Evolutionary conservation across 78 protist species (phyloP).

Genomic region (Guillardia theta): DNA sequence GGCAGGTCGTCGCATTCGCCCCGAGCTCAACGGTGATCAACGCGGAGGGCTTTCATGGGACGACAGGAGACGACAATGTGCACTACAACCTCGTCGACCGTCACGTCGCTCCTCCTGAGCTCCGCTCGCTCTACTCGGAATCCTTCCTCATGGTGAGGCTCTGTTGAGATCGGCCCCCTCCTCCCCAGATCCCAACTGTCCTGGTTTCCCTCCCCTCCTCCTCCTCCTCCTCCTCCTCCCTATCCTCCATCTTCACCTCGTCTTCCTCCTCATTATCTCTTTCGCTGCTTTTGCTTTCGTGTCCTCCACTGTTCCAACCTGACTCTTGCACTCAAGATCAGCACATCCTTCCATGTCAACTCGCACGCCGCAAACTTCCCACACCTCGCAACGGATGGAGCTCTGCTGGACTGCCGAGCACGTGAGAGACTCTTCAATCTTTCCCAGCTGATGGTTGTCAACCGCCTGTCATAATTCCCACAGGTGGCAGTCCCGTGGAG

Average conservation of each 20-base stretch:
- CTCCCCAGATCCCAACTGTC: too few species aligned
- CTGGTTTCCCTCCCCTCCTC: too few species aligned
- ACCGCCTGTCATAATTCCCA: background rate
- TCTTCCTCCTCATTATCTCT: too few species aligned
- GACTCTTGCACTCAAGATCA: too few species aligned
- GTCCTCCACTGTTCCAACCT: too few species aligned
- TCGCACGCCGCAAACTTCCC: background rate
- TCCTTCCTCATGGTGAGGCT: background rate
- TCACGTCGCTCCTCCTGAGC: background rate
- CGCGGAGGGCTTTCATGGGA: background rate
- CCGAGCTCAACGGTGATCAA: background rate
- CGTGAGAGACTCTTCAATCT: background rate
- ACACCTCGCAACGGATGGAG: background rate
- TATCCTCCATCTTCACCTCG: too few species aligned
- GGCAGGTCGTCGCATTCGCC: background rate
- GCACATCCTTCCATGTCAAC: background rate
- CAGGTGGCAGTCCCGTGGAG: background rate
- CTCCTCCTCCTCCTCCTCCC: too few species aligned
- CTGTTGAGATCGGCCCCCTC: too few species aligned
- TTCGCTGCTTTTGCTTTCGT: too few species aligned
- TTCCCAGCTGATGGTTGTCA: background rate
- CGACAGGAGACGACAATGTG: background rate
- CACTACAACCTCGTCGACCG: background rate
- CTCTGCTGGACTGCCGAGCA: background rate
- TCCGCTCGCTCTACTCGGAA: background rate